These are phyloP conservation scores for Udeniomyces megalosporus DNA, from an alignment of 768 basidiomycete genomes.

Conservation along the genomic window DNA sequence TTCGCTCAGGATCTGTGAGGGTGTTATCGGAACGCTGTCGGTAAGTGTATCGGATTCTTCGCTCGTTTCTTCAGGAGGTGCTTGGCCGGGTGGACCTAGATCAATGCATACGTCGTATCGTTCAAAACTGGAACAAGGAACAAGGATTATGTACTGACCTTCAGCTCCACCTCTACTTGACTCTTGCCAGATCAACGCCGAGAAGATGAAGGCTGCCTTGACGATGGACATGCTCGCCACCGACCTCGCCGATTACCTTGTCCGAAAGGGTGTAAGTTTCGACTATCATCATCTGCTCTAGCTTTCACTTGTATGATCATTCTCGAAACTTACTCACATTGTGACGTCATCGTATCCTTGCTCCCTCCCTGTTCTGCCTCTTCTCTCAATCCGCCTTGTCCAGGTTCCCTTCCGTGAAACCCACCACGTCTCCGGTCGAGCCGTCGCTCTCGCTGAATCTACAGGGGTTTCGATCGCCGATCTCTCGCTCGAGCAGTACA, in stretches of 20 bases:
- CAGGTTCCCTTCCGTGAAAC: constrained; percentile 98
- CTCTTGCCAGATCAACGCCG: constrained; percentile 53
- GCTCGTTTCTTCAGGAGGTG: too few relatives aligned
- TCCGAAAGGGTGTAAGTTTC: constrained; percentile 78
- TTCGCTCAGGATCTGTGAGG: constrained; percentile 80
- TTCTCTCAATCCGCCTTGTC: too few relatives aligned
- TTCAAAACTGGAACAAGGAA: too few relatives aligned
- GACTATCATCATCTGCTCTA: background rate
- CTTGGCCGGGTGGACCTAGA: too few relatives aligned
- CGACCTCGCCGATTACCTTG: constrained; percentile 96
- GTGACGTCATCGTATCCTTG: background rate
- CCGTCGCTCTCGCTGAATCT: constrained; percentile 83
- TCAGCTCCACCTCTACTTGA: background rate
- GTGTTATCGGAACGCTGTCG: constrained; percentile 77
- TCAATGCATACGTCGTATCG: too few relatives aligned
- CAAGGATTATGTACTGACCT: too few relatives aligned
- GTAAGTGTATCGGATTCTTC: constrained; percentile 33
- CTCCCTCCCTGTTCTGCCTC: background rate
- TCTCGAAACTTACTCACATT: too few relatives aligned
- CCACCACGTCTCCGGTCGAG: constrained; percentile 91
- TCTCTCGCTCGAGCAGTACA: constrained; percentile 63
- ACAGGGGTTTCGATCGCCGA: constrained; percentile 64
- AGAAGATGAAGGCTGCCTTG: constrained; percentile 76
- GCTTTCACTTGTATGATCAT: background rate
- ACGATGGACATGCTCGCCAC: constrained; percentile 98